Conservation (phyloP, 257 asterid genomes). For the Gentiana dahurica region DNA sequence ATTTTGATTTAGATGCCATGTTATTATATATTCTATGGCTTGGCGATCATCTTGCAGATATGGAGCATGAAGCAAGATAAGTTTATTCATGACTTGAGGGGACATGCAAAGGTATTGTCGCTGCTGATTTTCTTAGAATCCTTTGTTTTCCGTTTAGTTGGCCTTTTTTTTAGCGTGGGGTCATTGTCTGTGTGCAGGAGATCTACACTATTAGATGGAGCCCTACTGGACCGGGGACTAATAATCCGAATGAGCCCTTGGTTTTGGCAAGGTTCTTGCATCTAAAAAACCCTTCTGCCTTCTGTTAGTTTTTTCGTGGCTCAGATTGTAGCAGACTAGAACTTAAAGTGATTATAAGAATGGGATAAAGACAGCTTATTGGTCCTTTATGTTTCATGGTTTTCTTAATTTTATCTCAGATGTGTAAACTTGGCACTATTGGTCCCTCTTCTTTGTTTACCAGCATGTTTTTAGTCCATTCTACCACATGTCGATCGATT, state of each 20-base stretch:
- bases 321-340: too few species aligned
- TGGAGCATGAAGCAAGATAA: constrained; percentile 24
- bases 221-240: constrained; percentile 25
- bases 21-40: neutral
- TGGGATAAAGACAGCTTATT: too few species aligned
- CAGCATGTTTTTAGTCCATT: too few species aligned
- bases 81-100: constrained; percentile 18
- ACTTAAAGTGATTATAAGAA: too few species aligned
- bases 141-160: neutral
- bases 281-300: neutral
- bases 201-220: constrained; percentile 29
- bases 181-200: constrained; percentile 14
- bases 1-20: neutral
- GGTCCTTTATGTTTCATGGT: too few species aligned
- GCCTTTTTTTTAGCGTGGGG: neutral
- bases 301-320: too few species aligned
- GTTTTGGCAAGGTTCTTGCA: constrained; percentile 22
- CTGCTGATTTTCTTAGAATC: neutral
- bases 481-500: too few species aligned
- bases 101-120: constrained; percentile 15
- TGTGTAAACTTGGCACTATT: too few species aligned
- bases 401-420: too few species aligned
- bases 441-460: too few species aligned
- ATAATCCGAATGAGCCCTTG: constrained; percentile 15
- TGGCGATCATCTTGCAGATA: constrained; percentile 15